Evolutionary conservation across 2,329 filamentous ascomycete species (phyloP), one percentile per base, ranked within the genome.

Genomic region (Colletotrichum acutatum): DNA sequence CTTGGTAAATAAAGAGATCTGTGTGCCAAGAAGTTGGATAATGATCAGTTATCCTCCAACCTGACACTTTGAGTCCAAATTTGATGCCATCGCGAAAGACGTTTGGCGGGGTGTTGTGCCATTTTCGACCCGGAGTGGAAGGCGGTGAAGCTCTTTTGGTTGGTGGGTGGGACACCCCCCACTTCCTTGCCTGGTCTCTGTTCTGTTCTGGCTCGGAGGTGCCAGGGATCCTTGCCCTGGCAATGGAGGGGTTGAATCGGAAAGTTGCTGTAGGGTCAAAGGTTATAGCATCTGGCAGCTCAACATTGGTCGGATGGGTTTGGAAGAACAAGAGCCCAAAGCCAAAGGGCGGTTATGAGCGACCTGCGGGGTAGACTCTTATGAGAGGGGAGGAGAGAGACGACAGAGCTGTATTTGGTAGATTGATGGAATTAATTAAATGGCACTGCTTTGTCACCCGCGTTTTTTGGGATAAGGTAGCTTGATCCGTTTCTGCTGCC

Each of bases 21-120:
- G 19, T 32, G 5, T 24, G 30, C 42, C 24, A 46, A 28, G 16
- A 14, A 14, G 22, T 7, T 12, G 37, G 37, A n/a, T n/a, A 7
- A 26, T 53, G 7, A 7, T 34, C n/a, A 56, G 24, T 24, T 32
- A 22, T 19, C 22, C 11, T 58, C 5, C 62, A 46, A 30, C 24
- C 19, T 12, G 19, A n/a, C 46, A 28, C 32, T 66, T 14, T n/a
- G 12, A 6, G n/a, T 56, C 68, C 57, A 26, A 46, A 32, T 71
- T 63, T 16, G 64, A 71, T 71, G 65, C 69, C 57, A 71, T 68
- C 69, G 68, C 57, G 64, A 57, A 42, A 61, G 34, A 42, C 42
- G 64, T 70, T 69, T 70, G 65, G 68, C 65, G 68, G 68, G 65
- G 68, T 71, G 57, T 62, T 57, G 42, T 30, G 62, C 46, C 37